Conservation (phyloP, 352 stramenopile genomes). For the Phytophthora pisi region DNA sequence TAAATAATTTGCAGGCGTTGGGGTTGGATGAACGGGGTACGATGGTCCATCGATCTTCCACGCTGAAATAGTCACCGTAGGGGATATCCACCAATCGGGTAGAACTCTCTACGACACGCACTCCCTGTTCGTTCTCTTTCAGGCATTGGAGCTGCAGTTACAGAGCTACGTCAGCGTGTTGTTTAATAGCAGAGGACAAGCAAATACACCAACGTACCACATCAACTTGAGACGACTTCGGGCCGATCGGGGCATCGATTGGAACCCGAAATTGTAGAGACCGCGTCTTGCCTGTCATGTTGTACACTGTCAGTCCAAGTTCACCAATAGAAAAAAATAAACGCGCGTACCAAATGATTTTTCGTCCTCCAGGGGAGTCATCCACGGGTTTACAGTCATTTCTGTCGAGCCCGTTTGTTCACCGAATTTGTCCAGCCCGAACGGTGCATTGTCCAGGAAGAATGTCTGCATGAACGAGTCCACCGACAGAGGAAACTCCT, state of each 20-base stretch:
- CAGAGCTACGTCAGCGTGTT: not conserved
- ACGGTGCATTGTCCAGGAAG: slow-evolving; percentile 66
- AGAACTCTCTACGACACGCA: slow-evolving; percentile 73
- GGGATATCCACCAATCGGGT: slow-evolving; percentile 84
- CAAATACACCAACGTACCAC: slow-evolving; percentile 39
- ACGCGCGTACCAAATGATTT: slow-evolving; percentile 38
- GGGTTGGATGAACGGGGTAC: slow-evolving; percentile 47
- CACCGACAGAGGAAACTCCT: slow-evolving; percentile 63
- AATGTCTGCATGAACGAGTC: slow-evolving; percentile 79
- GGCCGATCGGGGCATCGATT: slow-evolving; percentile 80
- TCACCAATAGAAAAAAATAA: not conserved
- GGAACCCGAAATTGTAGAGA: slow-evolving; percentile 79
- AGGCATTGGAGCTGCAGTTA: slow-evolving; percentile 62
- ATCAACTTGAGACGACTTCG: slow-evolving; percentile 83
- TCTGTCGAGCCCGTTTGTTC: slow-evolving; percentile 68
- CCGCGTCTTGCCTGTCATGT: slow-evolving; percentile 51
- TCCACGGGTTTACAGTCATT: slow-evolving; percentile 78
- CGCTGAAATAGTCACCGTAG: slow-evolving; percentile 89
- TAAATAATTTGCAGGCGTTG: slow-evolving; percentile 64
- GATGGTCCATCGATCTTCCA: slow-evolving; percentile 84
- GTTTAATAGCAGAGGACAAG: not conserved
- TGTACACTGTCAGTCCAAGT: not conserved
- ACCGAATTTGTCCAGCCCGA: slow-evolving; percentile 74
- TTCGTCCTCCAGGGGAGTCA: slow-evolving; percentile 49
- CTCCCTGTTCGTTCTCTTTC: slow-evolving; percentile 46